These are phyloP conservation scores for Begonia peltatifolia DNA, from an alignment of 306 rosid genomes.

Conservation along the genomic window DNA sequence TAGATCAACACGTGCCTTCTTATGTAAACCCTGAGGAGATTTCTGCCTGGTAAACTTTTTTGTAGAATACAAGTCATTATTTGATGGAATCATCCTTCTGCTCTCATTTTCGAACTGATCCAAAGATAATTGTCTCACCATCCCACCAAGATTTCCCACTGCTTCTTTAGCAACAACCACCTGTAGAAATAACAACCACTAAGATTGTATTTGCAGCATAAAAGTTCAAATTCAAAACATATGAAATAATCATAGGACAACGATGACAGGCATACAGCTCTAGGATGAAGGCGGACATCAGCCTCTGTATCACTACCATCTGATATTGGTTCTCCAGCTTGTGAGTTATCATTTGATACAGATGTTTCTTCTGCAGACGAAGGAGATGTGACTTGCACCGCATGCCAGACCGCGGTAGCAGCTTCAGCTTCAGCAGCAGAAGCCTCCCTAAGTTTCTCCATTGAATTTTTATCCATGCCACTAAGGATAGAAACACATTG, in stretches of 20 bases:
- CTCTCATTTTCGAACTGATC: constrained; percentile 99
- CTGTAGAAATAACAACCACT: constrained; percentile 27
- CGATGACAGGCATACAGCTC: constrained; percentile 67
- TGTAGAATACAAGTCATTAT: constrained; percentile 59
- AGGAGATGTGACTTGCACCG: constrained; percentile 49
- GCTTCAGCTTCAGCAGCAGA: constrained; percentile 99
- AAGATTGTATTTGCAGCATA: constrained; percentile 13
- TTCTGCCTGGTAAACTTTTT: constrained; percentile 86
- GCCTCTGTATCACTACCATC: constrained; percentile 95
- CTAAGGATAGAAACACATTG: constrained; percentile 8
- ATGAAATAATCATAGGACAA: constrained; percentile 3
- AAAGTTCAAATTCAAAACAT: constrained; percentile 4
- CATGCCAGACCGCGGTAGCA: constrained; percentile 94
- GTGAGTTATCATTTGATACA: constrained; percentile 74
- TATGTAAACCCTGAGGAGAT: constrained; percentile 95
- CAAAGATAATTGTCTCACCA: constrained; percentile 95
- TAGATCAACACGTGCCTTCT: constrained; percentile 52
- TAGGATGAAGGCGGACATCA: constrained; percentile 96
- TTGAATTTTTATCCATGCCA: constrained; percentile 64
- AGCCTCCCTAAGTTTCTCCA: constrained; percentile 97
- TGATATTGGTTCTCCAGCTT: constrained; percentile 66
- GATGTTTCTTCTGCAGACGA: constrained; percentile 67
- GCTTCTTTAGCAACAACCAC: constrained; percentile 98
- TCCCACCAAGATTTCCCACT: constrained; percentile 87
- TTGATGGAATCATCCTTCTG: constrained; percentile 88